These are phyloP conservation scores for Orbilia quercus DNA, from an alignment of 2,329 filamentous ascomycete genomes.

Conservation along the genomic window DNA sequence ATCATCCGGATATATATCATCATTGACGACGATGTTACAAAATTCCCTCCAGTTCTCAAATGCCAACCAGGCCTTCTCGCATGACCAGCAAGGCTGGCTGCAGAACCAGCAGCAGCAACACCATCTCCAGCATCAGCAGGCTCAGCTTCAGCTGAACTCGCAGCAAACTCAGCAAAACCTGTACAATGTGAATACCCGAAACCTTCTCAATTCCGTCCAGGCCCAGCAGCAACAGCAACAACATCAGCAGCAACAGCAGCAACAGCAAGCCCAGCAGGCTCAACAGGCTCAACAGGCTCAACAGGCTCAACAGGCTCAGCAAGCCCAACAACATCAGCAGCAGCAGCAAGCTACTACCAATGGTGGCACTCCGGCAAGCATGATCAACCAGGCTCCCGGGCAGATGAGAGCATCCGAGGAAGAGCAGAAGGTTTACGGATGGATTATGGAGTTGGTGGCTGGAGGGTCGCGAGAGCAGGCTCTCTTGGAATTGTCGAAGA, in stretches of 20 bases:
- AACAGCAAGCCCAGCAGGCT: constrained; percentile 30
- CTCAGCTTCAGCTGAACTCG: constrained; percentile 45
- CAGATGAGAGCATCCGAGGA: constrained; percentile 58
- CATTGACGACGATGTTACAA: constrained; percentile 56
- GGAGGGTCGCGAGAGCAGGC: constrained; percentile 81
- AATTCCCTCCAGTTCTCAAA: constrained; percentile 45
- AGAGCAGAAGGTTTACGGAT: constrained; percentile 60
- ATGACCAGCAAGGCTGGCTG: constrained; percentile 59
- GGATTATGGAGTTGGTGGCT: constrained; percentile 60
- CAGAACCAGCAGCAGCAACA: constrained; percentile 58
- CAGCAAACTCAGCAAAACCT: constrained; percentile 46
- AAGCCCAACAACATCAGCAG: too few relatives aligned
- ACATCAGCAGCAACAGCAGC: constrained; percentile 32
- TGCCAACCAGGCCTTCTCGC: constrained; percentile 58
- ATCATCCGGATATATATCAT: constrained; percentile 14
- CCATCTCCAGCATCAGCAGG: constrained; percentile 57
- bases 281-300: constrained; percentile 62
- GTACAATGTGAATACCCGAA: constrained; percentile 49
- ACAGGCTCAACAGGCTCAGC: constrained; percentile 60
- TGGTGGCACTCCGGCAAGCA: constrained; percentile 56
- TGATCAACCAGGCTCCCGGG: constrained; percentile 53
- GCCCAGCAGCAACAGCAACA: constrained; percentile 45
- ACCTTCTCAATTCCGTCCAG: constrained; percentile 39
- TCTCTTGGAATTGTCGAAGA: constrained; percentile 95
- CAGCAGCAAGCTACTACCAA: constrained; percentile 69